These are phyloP conservation scores for Cucurbita moschata DNA, from an alignment of 306 rosid species.

Conservation along the genomic window DNA sequence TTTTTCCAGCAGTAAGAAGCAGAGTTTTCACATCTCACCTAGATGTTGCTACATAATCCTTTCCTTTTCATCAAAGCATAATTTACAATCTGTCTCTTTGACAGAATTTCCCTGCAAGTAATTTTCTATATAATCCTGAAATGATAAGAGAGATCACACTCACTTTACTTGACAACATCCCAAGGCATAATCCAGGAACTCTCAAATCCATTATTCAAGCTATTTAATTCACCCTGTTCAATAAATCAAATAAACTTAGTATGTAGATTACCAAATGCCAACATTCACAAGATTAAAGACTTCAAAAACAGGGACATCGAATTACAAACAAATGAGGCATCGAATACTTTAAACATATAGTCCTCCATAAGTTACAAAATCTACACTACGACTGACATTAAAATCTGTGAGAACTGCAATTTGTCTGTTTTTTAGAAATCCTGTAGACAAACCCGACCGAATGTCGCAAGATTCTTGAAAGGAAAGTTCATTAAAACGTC, in stretches of 20 bases:
- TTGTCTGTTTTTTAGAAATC: background rate
- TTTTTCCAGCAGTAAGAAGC: conserved; percentile 8
- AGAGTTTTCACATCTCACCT: conserved; percentile 20
- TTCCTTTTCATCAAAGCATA: conserved; percentile 14
- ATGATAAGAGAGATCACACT: background rate
- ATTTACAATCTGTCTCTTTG: background rate
- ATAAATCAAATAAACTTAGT: background rate
- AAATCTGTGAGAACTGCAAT: background rate
- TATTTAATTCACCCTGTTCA: background rate
- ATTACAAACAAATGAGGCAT: background rate
- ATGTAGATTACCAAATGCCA: background rate
- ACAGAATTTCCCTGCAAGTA: background rate
- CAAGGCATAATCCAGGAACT: background rate
- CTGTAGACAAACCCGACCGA: background rate
- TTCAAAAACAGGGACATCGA: background rate
- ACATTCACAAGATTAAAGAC: background rate
- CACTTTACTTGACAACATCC: background rate
- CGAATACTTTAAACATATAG: background rate
- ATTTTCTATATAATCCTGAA: background rate
- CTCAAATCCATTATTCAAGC: background rate
- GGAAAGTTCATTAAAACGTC: background rate
- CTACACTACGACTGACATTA: background rate
- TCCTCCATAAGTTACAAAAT: background rate
- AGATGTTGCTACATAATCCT: conserved; percentile 4
- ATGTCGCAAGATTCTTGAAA: background rate